Conservation (phyloP, 257 asterid species). For the Paraleonurus japonicus region DNA sequence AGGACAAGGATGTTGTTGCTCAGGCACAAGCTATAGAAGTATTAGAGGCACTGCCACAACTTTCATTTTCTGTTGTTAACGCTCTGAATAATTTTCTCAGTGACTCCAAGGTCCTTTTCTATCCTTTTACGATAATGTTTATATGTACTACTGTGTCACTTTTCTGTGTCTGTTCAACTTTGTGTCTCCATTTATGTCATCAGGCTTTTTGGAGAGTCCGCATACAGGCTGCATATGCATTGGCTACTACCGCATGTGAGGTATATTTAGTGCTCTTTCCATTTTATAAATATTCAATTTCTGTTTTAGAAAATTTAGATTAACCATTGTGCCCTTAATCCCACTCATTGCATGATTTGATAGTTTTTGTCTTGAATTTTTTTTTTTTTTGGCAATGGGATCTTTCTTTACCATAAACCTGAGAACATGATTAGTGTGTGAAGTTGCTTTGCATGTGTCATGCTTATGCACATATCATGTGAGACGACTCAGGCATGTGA, state of each 20-base stretch:
- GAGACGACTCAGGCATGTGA: background rate
- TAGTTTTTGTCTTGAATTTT: background rate
- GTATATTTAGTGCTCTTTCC: constrained; percentile 37
- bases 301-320: constrained; percentile 11
- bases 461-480: background rate
- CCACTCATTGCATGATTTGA: constrained; percentile 15
- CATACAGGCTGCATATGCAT: constrained; percentile 87
- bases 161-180: constrained; percentile 21
- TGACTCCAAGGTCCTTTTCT: constrained; percentile 78
- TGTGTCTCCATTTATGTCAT: constrained; percentile 24
- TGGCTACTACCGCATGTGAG: constrained; percentile 88
- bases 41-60: constrained; percentile 77
- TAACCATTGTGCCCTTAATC: background rate
- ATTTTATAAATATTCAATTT: constrained; percentile 4
- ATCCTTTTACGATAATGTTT: constrained; percentile 17
- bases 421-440: constrained; percentile 6
- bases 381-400: background rate
- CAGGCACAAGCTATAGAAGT: constrained; percentile 92
- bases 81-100: constrained; percentile 78
- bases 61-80: constrained; percentile 74
- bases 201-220: constrained; percentile 99
- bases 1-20: constrained; percentile 95
- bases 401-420: background rate
- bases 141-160: background rate
- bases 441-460: background rate